These are phyloP conservation scores for Citrus medica DNA, from an alignment of 345 rosid species.

Conservation along the genomic window DNA sequence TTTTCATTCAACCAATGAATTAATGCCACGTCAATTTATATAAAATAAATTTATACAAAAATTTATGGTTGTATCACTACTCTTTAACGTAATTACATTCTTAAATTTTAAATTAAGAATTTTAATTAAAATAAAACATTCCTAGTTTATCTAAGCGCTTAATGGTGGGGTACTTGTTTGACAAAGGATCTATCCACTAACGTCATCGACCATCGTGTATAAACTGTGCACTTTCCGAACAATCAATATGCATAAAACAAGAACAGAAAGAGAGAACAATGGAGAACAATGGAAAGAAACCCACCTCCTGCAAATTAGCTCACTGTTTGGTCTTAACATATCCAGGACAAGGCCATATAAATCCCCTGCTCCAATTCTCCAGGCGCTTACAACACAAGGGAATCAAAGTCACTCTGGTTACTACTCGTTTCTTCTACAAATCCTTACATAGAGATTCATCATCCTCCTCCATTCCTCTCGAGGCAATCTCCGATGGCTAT, in stretches of 20 bases:
- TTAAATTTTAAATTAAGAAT: accelerated
- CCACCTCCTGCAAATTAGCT: background rate
- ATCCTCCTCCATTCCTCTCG: background rate
- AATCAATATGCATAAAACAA: background rate
- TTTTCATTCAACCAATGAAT: too few species aligned
- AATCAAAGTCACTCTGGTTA: conserved; percentile 4
- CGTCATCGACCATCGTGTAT: too few species aligned
- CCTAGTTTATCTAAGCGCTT: too few species aligned
- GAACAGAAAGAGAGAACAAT: background rate
- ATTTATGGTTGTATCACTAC: too few species aligned
- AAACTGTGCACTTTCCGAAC: background rate
- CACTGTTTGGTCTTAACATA: conserved; percentile 17
- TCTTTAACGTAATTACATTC: accelerated
- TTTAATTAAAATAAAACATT: accelerated
- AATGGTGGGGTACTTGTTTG: too few species aligned
- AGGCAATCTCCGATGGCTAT: conserved; percentile 28
- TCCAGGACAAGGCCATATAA: conserved; percentile 15
- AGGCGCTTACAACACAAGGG: conserved; percentile 7
- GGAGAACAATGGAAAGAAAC: background rate
- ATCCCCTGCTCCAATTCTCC: conserved; percentile 22
- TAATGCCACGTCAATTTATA: too few species aligned
- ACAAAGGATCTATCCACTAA: too few species aligned
- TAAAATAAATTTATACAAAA: too few species aligned
- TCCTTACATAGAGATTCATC: background rate
- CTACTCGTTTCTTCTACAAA: conserved; percentile 3